Conservation (phyloP, 2,329 filamentous ascomycete species). For the Trichoderma arundinaceum region DNA sequence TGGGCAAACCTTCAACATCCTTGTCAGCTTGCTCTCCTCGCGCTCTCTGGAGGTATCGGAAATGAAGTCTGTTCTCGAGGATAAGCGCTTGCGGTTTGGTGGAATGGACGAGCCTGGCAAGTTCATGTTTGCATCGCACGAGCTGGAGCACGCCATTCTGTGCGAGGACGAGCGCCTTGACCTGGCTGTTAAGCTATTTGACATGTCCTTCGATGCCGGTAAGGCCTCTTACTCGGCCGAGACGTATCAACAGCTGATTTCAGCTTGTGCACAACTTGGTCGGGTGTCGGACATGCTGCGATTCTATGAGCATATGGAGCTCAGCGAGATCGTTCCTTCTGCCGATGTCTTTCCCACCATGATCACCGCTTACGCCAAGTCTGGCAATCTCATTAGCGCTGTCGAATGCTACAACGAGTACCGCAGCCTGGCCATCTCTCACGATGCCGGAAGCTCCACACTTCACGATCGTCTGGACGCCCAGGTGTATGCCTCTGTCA, state of each 20-base stretch:
- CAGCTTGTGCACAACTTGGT: constrained; percentile 82
- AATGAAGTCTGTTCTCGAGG: constrained; percentile 75
- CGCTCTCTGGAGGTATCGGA: constrained; percentile 79
- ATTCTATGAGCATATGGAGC: constrained; percentile 91
- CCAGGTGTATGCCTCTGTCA: constrained; percentile 86
- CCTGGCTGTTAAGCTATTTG: constrained; percentile 84
- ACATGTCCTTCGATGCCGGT: constrained; percentile 70
- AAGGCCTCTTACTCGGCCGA: constrained; percentile 74
- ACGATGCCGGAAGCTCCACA: constrained; percentile 74
- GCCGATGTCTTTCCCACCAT: constrained; percentile 87
- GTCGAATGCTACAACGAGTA: constrained; percentile 97
- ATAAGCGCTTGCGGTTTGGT: constrained; percentile 83
- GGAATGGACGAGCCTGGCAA: constrained; percentile 82
- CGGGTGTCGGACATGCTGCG: constrained; percentile 87
- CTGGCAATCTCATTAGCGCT: constrained; percentile 82
- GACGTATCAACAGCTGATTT: constrained; percentile 84
- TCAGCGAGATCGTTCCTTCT: constrained; percentile 72
- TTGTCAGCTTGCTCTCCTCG: constrained; percentile 81
- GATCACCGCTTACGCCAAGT: constrained; percentile 89
- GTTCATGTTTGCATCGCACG: constrained; percentile 87
- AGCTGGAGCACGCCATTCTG: constrained; percentile 84
- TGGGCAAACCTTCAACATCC: constrained; percentile 82
- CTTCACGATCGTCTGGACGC: constrained; percentile 77
- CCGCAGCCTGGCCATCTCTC: constrained; percentile 81
- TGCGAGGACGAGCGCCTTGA: constrained; percentile 85